Base-by-base conservation (phyloP, 176 grass and related monocot species). In the Musa troglodytarum region DNA sequence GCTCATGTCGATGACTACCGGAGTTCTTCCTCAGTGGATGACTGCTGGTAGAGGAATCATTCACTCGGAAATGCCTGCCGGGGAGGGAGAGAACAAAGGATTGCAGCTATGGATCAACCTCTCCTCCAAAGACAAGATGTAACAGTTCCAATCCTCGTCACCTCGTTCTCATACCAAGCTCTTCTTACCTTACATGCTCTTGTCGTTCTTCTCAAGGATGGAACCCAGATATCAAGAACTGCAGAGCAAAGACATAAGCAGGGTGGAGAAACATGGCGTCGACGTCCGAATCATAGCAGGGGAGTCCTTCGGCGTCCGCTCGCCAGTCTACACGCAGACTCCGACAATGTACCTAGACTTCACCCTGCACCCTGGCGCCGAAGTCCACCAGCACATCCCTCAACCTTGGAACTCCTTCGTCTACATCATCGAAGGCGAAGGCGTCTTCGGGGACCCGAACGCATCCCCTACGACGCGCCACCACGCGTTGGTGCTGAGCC, bases 81-180 rank as follows among this genome's bases (percentile, higher is more conserved):
- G 70, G 0, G 82, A 78, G 10, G 92, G 89, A 0, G 85, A 88
- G 52, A 90, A 96, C 15, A 92, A 86, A 64, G 93, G 93, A 3
- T 76, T 96, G 9, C 93, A 96, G 74, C 85, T 96, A 17, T 96
- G 89, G 93, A 92, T 96, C 75, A 92, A 96, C 79, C 93, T 96
- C 34, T 82, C 93, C n/a, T 85, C 93, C n/a, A 90, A 88, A 10
- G 93, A 96, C 77, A 96, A 96, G 81, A 92, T 96, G 93, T 96
- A 90, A 2, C 6, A 0, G 14, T 0, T 23, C 12, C 2, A 10
- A 2, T 14, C 52, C 17, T 10, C 51, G 63, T 57, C 62, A 20
- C 55, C 62, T 70, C 16, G 53, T 17, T 16, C 11, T 71, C n/a
- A 28, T 52, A 52, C 65, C 13, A 53, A 21, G 3, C 29, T 34